Evolutionary conservation across 805 yeast genomes (phyloP).

Genomic region (Ogataea pignaliae): DNA sequence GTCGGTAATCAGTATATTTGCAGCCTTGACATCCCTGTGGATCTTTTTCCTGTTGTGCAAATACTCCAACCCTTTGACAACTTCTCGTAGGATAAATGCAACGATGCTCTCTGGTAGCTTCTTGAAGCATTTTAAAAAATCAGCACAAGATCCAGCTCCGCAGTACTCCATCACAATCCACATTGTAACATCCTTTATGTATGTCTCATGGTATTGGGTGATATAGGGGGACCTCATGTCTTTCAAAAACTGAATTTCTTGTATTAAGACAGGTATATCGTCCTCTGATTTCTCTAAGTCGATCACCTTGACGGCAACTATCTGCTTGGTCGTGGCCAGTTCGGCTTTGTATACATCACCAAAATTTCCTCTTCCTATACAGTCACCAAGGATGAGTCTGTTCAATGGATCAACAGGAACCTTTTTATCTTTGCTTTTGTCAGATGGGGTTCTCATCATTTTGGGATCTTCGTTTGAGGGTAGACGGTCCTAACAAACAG

Average conservation of each 20-base stretch:
- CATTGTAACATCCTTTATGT: constrained; percentile 60
- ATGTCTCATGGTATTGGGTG: constrained; percentile 62
- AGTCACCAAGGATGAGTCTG: constrained; percentile 36
- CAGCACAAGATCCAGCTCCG: constrained; percentile 90
- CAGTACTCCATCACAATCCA: constrained; percentile 95
- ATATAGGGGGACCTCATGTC: constrained; percentile 62
- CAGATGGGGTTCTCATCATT: neutral
- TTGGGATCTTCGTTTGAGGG: too few relatives aligned
- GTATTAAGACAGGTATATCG: constrained; percentile 63
- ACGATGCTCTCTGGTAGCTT: constrained; percentile 55
- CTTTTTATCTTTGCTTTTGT: neutral
- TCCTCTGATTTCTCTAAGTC: constrained; percentile 77
- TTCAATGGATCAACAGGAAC: constrained; percentile 13
- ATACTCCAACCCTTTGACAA: constrained; percentile 68
- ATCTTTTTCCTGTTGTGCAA: constrained; percentile 72
- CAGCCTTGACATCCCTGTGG: constrained; percentile 89
- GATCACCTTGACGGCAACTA: constrained; percentile 84
- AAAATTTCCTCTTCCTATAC: constrained; percentile 81
- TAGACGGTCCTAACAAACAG: too few relatives aligned
- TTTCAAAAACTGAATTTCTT: constrained; percentile 74
- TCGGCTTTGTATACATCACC: constrained; percentile 78
- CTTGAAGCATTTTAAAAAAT: constrained; percentile 55
- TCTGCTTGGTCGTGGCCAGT: constrained; percentile 27
- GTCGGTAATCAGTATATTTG: constrained; percentile 73
- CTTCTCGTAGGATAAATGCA: constrained; percentile 57